Evolutionary conservation across 331 rosid genomes (phyloP).

Genomic region (Quercus phellos): DNA sequence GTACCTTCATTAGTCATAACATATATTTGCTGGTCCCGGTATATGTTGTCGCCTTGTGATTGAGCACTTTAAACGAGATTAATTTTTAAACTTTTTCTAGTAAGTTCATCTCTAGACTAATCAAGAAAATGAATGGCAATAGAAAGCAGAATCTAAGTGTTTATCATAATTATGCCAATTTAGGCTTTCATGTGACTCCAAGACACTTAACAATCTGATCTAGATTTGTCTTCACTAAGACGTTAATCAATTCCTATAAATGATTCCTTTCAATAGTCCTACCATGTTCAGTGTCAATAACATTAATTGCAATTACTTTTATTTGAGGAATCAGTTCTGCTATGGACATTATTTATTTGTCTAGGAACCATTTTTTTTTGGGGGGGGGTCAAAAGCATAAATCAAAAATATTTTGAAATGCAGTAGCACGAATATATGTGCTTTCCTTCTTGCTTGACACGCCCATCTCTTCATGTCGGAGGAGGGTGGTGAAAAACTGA

Average conservation of each 20-base stretch:
- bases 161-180: slow-evolving; percentile 31
- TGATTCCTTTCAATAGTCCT: slow-evolving; percentile 10
- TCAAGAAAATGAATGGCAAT: slow-evolving; percentile 14
- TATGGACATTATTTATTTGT: background rate
- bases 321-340: background rate
- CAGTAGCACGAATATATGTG: background rate
- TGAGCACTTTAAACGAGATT: slow-evolving; percentile 31
- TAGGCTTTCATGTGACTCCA: slow-evolving; percentile 34
- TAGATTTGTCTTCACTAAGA: slow-evolving; percentile 43
- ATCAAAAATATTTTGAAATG: slow-evolving; percentile 9
- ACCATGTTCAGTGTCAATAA: background rate
- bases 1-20: slow-evolving; percentile 14
- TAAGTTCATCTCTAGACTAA: slow-evolving; percentile 14
- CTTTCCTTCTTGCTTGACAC: background rate
- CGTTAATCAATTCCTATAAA: slow-evolving; percentile 16
- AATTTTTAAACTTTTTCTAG: slow-evolving; percentile 30
- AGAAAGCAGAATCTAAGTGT: slow-evolving; percentile 29
- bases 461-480: background rate
- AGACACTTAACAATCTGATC: slow-evolving; percentile 24
- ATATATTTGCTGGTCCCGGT: slow-evolving; percentile 26
- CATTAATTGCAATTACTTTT: background rate
- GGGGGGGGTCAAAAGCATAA: background rate
- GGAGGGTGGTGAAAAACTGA: background rate
- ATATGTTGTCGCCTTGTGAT: slow-evolving; percentile 25
- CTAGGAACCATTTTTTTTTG: background rate